phyloP scores from a whole-genome alignment of 139 green algal genomes.

The Haematococcus lacustris region DNA sequence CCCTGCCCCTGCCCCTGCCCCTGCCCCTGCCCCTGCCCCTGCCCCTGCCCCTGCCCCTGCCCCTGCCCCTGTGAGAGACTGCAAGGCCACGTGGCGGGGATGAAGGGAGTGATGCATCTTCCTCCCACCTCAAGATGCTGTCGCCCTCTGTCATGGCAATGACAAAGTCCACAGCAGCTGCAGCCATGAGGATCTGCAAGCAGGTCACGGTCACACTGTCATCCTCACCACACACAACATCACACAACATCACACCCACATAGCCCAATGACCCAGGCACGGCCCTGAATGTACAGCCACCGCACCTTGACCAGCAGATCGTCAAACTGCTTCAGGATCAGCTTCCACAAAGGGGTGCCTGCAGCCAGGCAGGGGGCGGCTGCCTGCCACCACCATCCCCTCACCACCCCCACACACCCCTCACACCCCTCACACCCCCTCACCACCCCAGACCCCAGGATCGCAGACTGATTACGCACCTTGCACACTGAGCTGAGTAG shows the following conservation, averaged over 20 bases:
- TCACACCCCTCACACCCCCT: too few species aligned
- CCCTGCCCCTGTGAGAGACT: background rate
- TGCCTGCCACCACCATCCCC: too few species aligned
- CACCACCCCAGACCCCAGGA: background rate
- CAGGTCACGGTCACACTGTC: background rate
- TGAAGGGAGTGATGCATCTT: background rate
- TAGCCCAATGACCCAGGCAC: background rate
- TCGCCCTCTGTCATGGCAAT: constrained; percentile 69
- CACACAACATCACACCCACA: background rate
- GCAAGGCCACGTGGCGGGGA: background rate
- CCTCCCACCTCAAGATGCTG: constrained; percentile 33
- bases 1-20: too few species aligned
- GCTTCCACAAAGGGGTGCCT: constrained; percentile 75
- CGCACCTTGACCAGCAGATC: constrained; percentile 90
- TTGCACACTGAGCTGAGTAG: background rate
- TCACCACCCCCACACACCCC: too few species aligned
- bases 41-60: too few species aligned
- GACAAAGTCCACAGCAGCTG: constrained; percentile 76
- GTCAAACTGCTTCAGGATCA: constrained; percentile 95
- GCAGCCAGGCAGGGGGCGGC: background rate
- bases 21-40: too few species aligned
- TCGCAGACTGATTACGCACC: background rate
- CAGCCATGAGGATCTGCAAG: constrained; percentile 79
- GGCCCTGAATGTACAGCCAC: background rate
- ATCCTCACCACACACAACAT: background rate